These are phyloP conservation scores for Austroboletus niveus DNA, from an alignment of 1,284 basidiomycete genomes.

Conservation along the genomic window DNA sequence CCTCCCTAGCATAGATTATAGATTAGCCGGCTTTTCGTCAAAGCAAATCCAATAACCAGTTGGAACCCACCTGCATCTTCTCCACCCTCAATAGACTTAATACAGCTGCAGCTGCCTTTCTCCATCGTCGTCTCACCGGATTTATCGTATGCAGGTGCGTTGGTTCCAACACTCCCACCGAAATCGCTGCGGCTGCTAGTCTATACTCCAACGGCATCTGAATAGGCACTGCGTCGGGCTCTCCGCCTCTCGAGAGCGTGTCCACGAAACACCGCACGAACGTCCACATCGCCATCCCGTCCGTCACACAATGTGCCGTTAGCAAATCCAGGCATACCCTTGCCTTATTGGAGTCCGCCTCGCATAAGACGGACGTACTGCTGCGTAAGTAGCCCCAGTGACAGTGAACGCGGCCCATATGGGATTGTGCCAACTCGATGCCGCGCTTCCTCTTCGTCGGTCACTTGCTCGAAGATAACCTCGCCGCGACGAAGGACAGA, in stretches of 20 bases:
- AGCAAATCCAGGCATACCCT: slow-evolving; percentile 16
- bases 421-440: slow-evolving; percentile 1
- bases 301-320: slow-evolving; percentile 18
- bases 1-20: slow-evolving; percentile 27
- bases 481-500: slow-evolving; percentile 7
- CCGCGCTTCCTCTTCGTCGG: slow-evolving; percentile 9
- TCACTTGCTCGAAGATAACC: slow-evolving; percentile 8
- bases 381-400: slow-evolving; percentile 17
- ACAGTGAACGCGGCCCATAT: slow-evolving; percentile 16
- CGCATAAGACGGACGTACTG: slow-evolving; percentile 12
- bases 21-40: too few species aligned
- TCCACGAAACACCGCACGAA: slow-evolving; percentile 41
- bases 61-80: slow-evolving; percentile 8
- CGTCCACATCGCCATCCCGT: slow-evolving; percentile 7
- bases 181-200: slow-evolving; percentile 41
- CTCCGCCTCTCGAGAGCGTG: slow-evolving; percentile 31
- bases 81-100: slow-evolving; percentile 35
- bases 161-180: slow-evolving; percentile 40
- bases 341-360: not conserved
- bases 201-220: slow-evolving; percentile 5
- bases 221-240: slow-evolving; percentile 23
- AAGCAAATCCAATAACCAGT: not conserved
- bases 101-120: slow-evolving; percentile 42
- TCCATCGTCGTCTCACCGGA: slow-evolving; percentile 44
- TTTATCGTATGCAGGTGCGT: slow-evolving; percentile 26